A percentile compares a stretch with the other conserved stretches of the same genome.
phyloP scores from a whole-genome alignment of 805 yeast genomes.

The Candida morakotiae region DNA sequence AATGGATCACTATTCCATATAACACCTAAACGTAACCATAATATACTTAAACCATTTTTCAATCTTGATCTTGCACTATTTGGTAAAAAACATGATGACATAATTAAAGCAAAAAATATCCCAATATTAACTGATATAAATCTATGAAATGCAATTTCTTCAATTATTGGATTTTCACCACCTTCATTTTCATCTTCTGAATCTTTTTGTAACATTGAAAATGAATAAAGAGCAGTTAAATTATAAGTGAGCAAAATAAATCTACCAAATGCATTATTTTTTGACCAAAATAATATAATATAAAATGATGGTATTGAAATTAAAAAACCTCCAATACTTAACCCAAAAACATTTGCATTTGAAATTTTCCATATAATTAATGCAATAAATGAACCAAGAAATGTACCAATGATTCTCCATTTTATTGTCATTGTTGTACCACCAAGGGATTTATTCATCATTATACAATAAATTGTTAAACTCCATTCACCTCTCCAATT shows the following conservation, averaged over 20 bases:
- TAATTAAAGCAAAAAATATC: conserved; percentile 68
- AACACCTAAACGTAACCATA: conserved; percentile 80
- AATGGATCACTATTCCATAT: conserved; percentile 77
- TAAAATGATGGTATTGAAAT: conserved; percentile 45
- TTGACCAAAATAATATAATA: conserved; percentile 67
- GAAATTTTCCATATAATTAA: conserved; percentile 54
- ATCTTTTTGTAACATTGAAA: conserved; percentile 58
- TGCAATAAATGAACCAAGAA: conserved; percentile 65
- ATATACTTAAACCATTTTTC: conserved; percentile 57
- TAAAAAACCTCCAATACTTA: conserved; percentile 48
- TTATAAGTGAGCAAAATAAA: conserved; percentile 74
- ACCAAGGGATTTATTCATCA: conserved; percentile 82
- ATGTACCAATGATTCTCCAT: conserved; percentile 73
- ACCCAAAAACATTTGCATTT: conserved; percentile 49
- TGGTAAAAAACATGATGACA: conserved; percentile 66
- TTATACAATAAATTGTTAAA: conserved; percentile 72
- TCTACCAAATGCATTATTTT: conserved; percentile 59
- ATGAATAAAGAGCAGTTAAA: conserved; percentile 72
- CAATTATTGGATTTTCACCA: conserved; percentile 62
- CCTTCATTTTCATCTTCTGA: conserved; percentile 63
- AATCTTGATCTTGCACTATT: conserved; percentile 70
- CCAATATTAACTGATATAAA: conserved; percentile 71
- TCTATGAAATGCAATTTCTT: conserved; percentile 75
- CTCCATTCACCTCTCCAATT: conserved; percentile 85
- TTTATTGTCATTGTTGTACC: conserved; percentile 78